Base-by-base conservation (phyloP, 2,329 filamentous ascomycete genomes). In the Orbilia blumenaviensis region DNA sequence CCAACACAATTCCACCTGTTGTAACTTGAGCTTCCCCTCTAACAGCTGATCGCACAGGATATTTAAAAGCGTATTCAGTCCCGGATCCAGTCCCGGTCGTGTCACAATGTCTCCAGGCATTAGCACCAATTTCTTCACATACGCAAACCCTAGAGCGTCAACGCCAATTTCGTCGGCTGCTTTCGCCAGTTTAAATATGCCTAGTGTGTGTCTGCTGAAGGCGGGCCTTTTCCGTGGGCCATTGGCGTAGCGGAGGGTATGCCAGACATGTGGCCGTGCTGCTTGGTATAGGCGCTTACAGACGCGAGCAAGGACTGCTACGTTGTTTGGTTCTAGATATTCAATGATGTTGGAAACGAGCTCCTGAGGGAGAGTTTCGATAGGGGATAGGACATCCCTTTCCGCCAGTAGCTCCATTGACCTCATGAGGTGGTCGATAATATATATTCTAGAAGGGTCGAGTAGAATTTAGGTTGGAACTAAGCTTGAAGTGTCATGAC, bases 1-100 rank as follows among this genome's bases (percentile, higher is more conserved):
- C 52, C 52, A 56, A 38, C 18, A 56, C 29, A 56, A 36, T 12
- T 56, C 32, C 32, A 56, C 52, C 18, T 56, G 16, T 25, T 56
- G 52, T 5, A 56, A 16, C 29, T 56, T 7, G 5, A 56, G 23
- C 32, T 38, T 36, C 32, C 52, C 52, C 18, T 16, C 52, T 18
- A 23, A 1, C 9, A 56, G 18, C 10, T 14, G 52, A 3, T 56
- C 52, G n/a, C 18, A 14, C 2, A 56, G 16, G n/a, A 56, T 56
- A 7, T 38, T 25, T 8, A 6, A n/a, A 9, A 56, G 29, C 18
- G 10, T 9, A 23, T 56, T 12, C 16, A 56, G 18, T 3, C 32
- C 52, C 8, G 18, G 16, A 56, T 38, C 52, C 18, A 32, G 8
- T 8, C 52, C 52, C 27, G 2, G n/a, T 3, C 23, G 3, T 48